Evolutionary conservation across 352 stramenopile species (phyloP).

Genomic region (Pelagophyceae sp.): DNA sequence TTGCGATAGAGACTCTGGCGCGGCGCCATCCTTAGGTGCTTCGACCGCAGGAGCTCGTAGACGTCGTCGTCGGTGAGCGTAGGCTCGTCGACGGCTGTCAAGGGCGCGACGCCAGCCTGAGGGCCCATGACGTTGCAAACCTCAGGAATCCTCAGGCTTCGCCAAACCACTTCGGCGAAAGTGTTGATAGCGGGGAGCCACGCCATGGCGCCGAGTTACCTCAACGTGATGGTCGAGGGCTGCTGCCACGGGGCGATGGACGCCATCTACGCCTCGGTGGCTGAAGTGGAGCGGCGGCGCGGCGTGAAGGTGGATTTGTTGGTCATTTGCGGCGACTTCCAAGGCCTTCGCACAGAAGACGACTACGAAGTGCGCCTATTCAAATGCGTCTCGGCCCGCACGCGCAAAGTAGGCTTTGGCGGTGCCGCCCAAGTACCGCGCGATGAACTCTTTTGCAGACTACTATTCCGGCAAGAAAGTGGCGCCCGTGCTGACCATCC

Average conservation of each 20-base stretch:
- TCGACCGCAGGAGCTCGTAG: not conserved
- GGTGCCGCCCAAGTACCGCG: conserved; percentile 89
- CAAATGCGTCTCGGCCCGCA: too few relatives aligned
- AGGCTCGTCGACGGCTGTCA: too few relatives aligned
- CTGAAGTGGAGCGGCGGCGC: conserved; percentile 74
- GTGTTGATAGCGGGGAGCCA: too few relatives aligned
- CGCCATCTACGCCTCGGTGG: conserved; percentile 88
- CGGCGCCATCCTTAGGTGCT: not conserved
- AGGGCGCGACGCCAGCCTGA: too few relatives aligned
- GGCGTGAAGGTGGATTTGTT: conserved; percentile 79
- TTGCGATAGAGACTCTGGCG: too few relatives aligned
- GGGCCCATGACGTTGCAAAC: too few relatives aligned
- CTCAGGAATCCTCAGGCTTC: too few relatives aligned
- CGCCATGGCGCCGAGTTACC: not conserved
- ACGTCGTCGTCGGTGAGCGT: not conserved
- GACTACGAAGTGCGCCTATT: too few relatives aligned
- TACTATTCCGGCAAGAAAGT: conserved; percentile 86
- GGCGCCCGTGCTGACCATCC: conserved; percentile 87
- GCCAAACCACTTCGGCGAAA: too few relatives aligned
- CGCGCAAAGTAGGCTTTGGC: too few relatives aligned
- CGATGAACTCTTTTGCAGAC: conserved; percentile 75
- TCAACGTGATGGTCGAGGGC: conserved; percentile 81
- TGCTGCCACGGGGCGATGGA: conserved; percentile 97
- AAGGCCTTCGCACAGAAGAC: conserved; percentile 84
- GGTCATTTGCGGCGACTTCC: conserved; percentile 97